Base-by-base conservation (phyloP, 805 yeast species). In the Candida nemodendra region DNA sequence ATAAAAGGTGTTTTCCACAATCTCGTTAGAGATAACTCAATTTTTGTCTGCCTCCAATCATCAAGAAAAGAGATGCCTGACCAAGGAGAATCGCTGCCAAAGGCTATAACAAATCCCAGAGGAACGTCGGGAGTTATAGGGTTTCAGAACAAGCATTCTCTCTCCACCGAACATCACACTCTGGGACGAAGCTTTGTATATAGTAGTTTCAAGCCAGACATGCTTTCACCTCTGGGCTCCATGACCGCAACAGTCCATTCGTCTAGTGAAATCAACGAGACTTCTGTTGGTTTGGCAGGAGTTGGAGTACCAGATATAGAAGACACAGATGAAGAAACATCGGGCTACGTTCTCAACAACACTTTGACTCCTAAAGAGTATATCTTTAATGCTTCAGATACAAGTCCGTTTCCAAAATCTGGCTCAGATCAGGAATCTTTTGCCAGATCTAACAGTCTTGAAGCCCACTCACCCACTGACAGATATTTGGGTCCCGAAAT, bases 221-320 rank as follows among this genome's bases (percentile, higher is more conserved):
- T 28, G 6, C 39, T 25, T 15, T 41, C 46, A 11, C 49, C 46
- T 8, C 23, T 44, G 25, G 42, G 33, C 14, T 38, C 51, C 3
- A 25, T 41, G 11, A 62, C 72, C 3, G 78, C 80, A 4, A 60
- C 68, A 2, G 72, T 76, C 12, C 71, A 69, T 47, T 63, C 78
- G 0, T 73, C 76, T 4, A 54, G 59, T 18, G 69, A 72, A 12
- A 66, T 78, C 30, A 81, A 78, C 45, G 79, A 74, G 42, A 77
- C 76, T 42, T 69, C 82, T 0, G 81, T 78, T 1, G 72, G 66
- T 29, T 62, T 77, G 32, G 84, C 84, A 4, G 68, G 65, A 31
- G 75, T 76, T 22, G 84, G 81, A 5, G 77, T 76, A 8, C 65
- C 70, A 8, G 72, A 64, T 13, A 22, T 40, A 14, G 56, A 50